Conservation (phyloP, 208 protist genomes). For the Balamuthia mandrillaris region DNA sequence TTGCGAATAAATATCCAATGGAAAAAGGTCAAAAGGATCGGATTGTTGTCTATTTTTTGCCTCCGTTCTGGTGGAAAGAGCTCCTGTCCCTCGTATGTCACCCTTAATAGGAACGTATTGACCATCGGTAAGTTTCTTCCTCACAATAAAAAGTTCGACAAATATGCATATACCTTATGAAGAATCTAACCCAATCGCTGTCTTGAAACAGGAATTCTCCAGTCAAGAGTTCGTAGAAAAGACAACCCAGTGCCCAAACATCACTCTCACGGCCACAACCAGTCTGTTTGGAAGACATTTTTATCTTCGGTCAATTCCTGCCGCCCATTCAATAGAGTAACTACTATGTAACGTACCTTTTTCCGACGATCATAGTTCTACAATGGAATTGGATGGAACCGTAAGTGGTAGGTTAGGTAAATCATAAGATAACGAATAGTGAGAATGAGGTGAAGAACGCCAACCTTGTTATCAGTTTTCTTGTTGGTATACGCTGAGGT, state of each 20-base stretch:
- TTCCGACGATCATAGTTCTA: conserved; percentile 35
- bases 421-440: too few species aligned
- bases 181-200: conserved; percentile 37
- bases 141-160: conserved; percentile 1
- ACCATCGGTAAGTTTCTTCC: background rate
- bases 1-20: conserved; percentile 34
- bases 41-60: conserved; percentile 32
- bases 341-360: background rate
- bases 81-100: background rate
- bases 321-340: background rate
- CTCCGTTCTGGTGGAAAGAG: background rate
- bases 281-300: background rate
- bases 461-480: conserved; percentile 53
- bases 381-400: too few species aligned
- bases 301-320: background rate
- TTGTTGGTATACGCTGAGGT: conserved; percentile 65
- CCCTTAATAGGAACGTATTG: background rate
- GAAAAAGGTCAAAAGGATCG: conserved; percentile 15
- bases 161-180: too few species aligned
- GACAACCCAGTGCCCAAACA: conserved; percentile 74
- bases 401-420: too few species aligned
- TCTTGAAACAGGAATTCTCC: conserved; percentile 74
- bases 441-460: too few species aligned
- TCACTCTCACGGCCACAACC: conserved; percentile 58
- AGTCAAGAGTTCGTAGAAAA: conserved; percentile 75